Evolutionary conservation across 2,329 filamentous ascomycete genomes (phyloP).

Genomic region (Geosmithia putterillii): DNA sequence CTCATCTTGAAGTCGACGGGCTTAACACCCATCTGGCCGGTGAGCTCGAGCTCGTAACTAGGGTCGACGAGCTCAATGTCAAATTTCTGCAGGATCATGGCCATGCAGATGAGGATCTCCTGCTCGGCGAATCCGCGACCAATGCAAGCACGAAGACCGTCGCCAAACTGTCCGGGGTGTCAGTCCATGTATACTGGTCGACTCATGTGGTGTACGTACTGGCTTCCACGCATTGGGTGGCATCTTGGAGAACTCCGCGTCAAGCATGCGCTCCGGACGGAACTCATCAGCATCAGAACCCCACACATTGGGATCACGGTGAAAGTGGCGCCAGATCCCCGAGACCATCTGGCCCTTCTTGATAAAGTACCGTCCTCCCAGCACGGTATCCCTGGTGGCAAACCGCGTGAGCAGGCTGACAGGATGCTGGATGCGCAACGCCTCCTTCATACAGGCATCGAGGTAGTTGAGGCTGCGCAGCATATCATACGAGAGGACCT

Average conservation of each 20-base stretch:
- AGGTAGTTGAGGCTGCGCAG: conserved; percentile 51
- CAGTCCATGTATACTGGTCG: too few relatives aligned
- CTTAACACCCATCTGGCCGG: conserved; percentile 49
- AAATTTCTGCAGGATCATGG: conserved; percentile 3
- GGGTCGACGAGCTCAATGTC: conserved; percentile 52
- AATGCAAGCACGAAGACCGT: conserved; percentile 1
- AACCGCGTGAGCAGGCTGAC: neutral
- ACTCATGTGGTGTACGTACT: too few relatives aligned
- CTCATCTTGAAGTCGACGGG: conserved; percentile 40
- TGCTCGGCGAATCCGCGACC: conserved; percentile 4
- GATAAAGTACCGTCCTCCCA: conserved; percentile 1
- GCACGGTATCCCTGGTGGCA: conserved; percentile 18
- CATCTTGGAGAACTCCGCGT: neutral
- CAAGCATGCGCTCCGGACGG: conserved; percentile 2
- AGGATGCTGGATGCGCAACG: conserved; percentile 1
- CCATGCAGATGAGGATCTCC: conserved; percentile 2
- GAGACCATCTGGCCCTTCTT: neutral
- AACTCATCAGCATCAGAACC: conserved; percentile 1
- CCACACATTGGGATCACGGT: conserved; percentile 2
- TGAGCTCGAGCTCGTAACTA: conserved; percentile 41
- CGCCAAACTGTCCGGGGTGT: conserved; percentile 29
- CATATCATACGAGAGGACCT: conserved; percentile 46
- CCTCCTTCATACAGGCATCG: neutral
- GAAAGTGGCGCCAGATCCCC: neutral
- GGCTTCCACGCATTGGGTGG: neutral